These are phyloP conservation scores for Carallia pectinifolia DNA, from an alignment of 345 rosid species.

Conservation along the genomic window DNA sequence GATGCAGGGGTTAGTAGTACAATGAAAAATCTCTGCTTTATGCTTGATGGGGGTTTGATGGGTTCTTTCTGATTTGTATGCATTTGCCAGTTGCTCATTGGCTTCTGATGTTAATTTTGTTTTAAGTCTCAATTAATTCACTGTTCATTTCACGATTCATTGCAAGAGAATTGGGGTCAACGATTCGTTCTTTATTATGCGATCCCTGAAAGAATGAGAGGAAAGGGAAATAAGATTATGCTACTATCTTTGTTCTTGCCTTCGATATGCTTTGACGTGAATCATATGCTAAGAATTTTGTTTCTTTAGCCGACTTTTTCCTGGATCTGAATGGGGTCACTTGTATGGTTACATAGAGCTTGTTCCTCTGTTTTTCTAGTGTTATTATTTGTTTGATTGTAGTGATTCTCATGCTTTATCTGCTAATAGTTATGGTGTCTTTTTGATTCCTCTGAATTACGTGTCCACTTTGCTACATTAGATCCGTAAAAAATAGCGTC, in stretches of 20 bases:
- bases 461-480: not conserved
- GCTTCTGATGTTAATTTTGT: not conserved
- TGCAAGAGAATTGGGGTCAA: not conserved
- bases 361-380: no score
- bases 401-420: not conserved
- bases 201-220: not conserved
- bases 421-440: no score
- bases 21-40: not conserved
- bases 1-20: slow-evolving; percentile 18
- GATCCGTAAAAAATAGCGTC: not conserved
- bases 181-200: slow-evolving; percentile 1
- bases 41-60: not conserved
- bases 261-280: not conserved
- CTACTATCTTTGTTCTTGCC: not conserved
- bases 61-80: not conserved
- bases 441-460: not conserved
- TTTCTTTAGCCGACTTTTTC: not conserved
- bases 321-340: slow-evolving; percentile 8
- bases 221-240: not conserved
- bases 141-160: not conserved
- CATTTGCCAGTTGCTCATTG: not conserved
- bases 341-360: no score
- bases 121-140: not conserved
- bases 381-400: not conserved
- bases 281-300: not conserved